Evolutionary conservation across 1,284 basidiomycete genomes (phyloP), one percentile per base, ranked within the genome.

Genomic region (Sphaerobolus stellatus): DNA sequence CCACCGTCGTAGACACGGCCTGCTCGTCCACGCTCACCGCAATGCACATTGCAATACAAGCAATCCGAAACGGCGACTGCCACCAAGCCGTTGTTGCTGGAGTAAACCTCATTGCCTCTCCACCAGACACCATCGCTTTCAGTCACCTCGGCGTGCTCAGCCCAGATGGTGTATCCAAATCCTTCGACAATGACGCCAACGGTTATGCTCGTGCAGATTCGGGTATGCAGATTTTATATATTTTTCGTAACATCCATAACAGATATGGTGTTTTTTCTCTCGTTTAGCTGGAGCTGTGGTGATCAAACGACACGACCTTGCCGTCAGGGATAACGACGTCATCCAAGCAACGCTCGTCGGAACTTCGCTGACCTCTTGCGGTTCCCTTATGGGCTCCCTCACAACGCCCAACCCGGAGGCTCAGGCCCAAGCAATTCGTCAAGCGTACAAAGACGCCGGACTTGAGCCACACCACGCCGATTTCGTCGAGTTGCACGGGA

Each of bases 371-470:
- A 68, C 68, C 11, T 65, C 68, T 0, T 68, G 65, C 41, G 67
- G 67, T 11, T 66, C 64, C 47, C 65, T 64, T 3, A 69, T 66
- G 56, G 67, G 67, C 55, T 36, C 33, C 18, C 61, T 70, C 48
- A 69, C 67, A 7, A 70, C 66, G 58, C 67, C 67, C 0, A 66
- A 68, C 54, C 66, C 66, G 4, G 67, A 66, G 54, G 62, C 67
- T 52, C 67, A 68, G 47, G 65, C 63, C 1, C 58, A 59, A 46
- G 65, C 66, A 11, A 68, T 68, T 48, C 65, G 58, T 50, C 60
- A 59, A n/a, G 67, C 67, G 4, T 70, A 68, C 48, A 55, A 55
- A 14, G 52, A 61, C 24, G 68, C 68, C 7, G 47, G 51, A 22
- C 58, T 66, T 38, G 59, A 68, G 46, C 67, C 67, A n/a, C 57